Evolutionary conservation across 371 early-diverging fungal species (phyloP).

Genomic region (Apophysomyces ossiformis): DNA sequence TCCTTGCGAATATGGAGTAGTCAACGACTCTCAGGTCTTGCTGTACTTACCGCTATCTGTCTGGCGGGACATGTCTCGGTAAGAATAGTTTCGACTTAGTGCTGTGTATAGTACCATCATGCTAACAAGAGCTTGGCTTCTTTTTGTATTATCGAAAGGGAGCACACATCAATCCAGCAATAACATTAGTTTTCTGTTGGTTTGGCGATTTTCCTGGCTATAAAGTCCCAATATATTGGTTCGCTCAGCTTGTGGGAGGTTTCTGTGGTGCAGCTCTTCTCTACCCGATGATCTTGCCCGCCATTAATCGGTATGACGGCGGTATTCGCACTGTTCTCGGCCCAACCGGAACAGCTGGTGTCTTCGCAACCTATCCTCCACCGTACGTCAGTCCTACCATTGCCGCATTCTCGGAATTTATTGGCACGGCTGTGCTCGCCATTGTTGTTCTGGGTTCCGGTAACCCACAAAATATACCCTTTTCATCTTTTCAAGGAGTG

Average conservation of each 20-base stretch:
- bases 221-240: conserved; percentile 64
- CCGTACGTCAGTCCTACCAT: conserved; percentile 55
- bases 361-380: conserved; percentile 73
- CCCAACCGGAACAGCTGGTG: conserved; percentile 62
- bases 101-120: background rate
- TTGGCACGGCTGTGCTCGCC: conserved; percentile 77
- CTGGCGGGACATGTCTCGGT: conserved; percentile 77
- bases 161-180: conserved; percentile 82
- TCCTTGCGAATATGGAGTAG: too few relatives aligned
- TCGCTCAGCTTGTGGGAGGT: conserved; percentile 71
- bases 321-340: conserved; percentile 63
- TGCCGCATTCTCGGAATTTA: conserved; percentile 75
- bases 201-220: conserved; percentile 70
- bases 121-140: too few relatives aligned
- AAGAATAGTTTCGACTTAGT: conserved; percentile 25
- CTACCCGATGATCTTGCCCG: conserved; percentile 59
- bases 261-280: conserved; percentile 74
- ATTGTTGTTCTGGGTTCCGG: conserved; percentile 75
- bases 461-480: conserved; percentile 72
- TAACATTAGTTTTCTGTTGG: conserved; percentile 69
- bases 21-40: conserved; percentile 27
- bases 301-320: conserved; percentile 62
- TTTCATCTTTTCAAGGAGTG: conserved; percentile 64
- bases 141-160: conserved; percentile 46
- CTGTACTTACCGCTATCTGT: conserved; percentile 55